phyloP scores from a whole-genome alignment of 768 basidiomycete species.

The Lentinus tigrinus region DNA sequence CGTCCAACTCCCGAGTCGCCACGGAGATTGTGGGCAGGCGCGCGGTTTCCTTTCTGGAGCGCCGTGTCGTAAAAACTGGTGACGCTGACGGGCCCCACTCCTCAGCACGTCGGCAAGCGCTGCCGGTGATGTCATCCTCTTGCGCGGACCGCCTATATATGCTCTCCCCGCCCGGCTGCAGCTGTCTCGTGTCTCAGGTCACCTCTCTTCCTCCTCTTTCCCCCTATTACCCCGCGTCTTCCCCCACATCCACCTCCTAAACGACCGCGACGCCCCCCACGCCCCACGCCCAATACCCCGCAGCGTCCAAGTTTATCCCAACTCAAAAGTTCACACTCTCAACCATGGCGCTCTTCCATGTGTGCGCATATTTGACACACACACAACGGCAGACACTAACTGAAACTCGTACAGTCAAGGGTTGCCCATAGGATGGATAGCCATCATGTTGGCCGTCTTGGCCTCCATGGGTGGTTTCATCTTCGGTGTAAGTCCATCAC shows the following conservation, averaged over 20 bases:
- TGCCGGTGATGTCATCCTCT: slow-evolving; percentile 15
- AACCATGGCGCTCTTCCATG: slow-evolving; percentile 30
- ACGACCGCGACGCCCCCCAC: background rate
- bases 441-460: slow-evolving; percentile 64
- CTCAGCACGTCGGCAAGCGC: slow-evolving; percentile 1
- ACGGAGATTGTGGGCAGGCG: no score
- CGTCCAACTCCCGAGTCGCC: no score
- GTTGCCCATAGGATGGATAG: slow-evolving; percentile 59
- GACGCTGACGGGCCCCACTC: background rate
- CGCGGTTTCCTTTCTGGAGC: no score
- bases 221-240: background rate
- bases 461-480: slow-evolving; percentile 65
- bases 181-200: background rate
- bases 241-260: no score
- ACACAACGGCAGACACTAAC: no score
- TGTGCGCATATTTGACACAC: slow-evolving; percentile 26
- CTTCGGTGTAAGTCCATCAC: slow-evolving; percentile 25
- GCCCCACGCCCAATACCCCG: background rate
- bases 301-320: background rate
- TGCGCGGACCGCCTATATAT: slow-evolving; percentile 10
- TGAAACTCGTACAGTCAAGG: no score
- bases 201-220: background rate
- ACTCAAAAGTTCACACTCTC: background rate
- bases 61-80: no score
- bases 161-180: background rate